Evolutionary conservation across 2,329 filamentous ascomycete species (phyloP).

Genomic region (Coniosporium tulheliwenetii): DNA sequence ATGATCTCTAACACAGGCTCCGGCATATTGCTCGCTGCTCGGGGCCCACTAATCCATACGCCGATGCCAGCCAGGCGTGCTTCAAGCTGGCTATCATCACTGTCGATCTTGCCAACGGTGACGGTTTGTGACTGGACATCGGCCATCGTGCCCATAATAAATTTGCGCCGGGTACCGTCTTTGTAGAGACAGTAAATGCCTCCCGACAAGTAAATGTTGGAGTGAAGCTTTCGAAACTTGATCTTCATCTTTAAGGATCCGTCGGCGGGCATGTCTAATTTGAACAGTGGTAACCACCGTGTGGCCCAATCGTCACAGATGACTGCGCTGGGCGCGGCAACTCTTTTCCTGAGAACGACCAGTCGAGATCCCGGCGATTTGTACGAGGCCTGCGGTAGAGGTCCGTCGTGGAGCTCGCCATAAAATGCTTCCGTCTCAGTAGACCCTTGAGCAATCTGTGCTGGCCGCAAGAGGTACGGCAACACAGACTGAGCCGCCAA

Average conservation of each 20-base stretch:
- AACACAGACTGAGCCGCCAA: constrained; percentile 18
- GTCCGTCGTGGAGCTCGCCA: background rate
- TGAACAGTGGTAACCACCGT: constrained; percentile 13
- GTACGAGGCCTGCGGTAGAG: background rate
- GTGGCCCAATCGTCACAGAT: background rate
- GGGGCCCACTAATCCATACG: too few relatives aligned
- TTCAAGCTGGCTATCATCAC: background rate
- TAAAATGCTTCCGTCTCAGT: background rate
- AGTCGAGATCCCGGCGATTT: background rate
- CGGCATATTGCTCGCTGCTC: too few relatives aligned
- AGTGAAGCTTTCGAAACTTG: constrained; percentile 1
- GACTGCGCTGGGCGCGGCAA: background rate
- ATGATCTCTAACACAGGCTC: background rate
- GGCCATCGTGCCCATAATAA: background rate
- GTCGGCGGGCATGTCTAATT: constrained; percentile 16
- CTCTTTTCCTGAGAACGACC: background rate
- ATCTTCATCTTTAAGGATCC: constrained; percentile 9
- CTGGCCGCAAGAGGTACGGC: constrained; percentile 7
- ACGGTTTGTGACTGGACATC: constrained; percentile 9
- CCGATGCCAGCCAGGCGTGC: background rate
- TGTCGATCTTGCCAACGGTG: background rate
- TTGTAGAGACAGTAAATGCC: background rate
- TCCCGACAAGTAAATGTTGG: constrained; percentile 1
- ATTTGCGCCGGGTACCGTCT: constrained; percentile 1
- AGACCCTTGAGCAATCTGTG: background rate